phyloP scores from a whole-genome alignment of 2,329 filamentous ascomycete species.

The Lizonia empirigonia region DNA sequence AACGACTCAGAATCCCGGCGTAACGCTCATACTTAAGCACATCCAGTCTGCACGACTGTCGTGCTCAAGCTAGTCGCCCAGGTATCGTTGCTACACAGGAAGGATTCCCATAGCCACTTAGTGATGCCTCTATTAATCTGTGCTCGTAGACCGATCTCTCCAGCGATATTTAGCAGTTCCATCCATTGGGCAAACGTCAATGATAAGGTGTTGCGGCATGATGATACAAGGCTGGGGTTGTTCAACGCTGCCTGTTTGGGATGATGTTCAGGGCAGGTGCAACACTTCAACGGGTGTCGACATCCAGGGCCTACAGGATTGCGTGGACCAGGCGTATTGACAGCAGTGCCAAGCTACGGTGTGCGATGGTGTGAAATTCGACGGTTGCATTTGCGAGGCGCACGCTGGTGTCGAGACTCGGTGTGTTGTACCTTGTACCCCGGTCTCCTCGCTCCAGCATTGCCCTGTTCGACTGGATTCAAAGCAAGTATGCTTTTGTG shows the following conservation, averaged over 20 bases:
- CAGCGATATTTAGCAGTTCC: no score
- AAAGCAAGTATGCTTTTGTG: no score
- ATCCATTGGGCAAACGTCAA: background rate
- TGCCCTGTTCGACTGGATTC: no score
- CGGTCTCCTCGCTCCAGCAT: no score
- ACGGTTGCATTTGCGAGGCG: background rate
- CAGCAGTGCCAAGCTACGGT: background rate
- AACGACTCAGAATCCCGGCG: background rate
- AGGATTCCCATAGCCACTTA: background rate
- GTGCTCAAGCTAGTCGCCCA: background rate
- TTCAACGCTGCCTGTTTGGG: background rate
- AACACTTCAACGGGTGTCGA: conserved; percentile 6
- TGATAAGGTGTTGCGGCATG: background rate
- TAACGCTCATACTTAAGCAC: background rate
- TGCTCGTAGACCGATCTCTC: background rate
- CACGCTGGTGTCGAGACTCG: background rate
- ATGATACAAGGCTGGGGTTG: background rate
- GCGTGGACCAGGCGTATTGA: background rate
- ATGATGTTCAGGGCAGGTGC: background rate
- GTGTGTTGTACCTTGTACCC: background rate
- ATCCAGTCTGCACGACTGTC: background rate
- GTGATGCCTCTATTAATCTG: background rate
- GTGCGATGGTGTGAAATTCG: background rate
- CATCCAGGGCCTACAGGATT: background rate
- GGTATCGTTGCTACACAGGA: background rate